Evolutionary conservation across 805 yeast genomes (phyloP).

Genomic region (Ascoidea asiatica): DNA sequence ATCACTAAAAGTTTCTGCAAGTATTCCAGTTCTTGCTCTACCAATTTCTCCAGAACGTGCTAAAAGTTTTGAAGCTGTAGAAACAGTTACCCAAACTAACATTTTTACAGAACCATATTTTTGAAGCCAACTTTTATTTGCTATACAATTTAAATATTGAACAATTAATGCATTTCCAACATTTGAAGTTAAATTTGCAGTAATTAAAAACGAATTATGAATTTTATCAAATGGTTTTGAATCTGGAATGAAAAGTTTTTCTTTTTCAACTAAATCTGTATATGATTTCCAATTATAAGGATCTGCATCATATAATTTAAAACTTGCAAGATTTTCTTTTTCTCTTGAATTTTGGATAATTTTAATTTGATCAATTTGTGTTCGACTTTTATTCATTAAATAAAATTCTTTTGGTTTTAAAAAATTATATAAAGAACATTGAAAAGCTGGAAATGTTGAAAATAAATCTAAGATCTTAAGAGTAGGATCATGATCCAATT

Average conservation of each 20-base stretch:
- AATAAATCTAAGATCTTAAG: neutral
- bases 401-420: neutral
- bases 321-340: neutral
- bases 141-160: constrained; percentile 63
- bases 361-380: too few relatives aligned
- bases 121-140: constrained; percentile 61
- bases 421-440: neutral
- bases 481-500: too few relatives aligned
- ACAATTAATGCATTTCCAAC: constrained; percentile 48
- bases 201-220: constrained; percentile 39
- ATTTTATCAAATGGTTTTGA: constrained; percentile 23
- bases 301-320: constrained; percentile 17
- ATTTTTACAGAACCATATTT: constrained; percentile 62
- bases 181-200: constrained; percentile 41
- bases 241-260: constrained; percentile 28
- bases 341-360: too few relatives aligned
- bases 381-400: too few relatives aligned
- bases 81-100: constrained; percentile 52
- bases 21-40: constrained; percentile 51
- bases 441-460: neutral
- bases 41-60: constrained; percentile 32
- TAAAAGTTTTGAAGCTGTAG: constrained; percentile 47
- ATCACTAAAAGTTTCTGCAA: constrained; percentile 52
- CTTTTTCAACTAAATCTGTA: constrained; percentile 28
- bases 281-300: constrained; percentile 64